phyloP scores from a whole-genome alignment of 169 alveolate species.

The Amoebophrya sp. region DNA sequence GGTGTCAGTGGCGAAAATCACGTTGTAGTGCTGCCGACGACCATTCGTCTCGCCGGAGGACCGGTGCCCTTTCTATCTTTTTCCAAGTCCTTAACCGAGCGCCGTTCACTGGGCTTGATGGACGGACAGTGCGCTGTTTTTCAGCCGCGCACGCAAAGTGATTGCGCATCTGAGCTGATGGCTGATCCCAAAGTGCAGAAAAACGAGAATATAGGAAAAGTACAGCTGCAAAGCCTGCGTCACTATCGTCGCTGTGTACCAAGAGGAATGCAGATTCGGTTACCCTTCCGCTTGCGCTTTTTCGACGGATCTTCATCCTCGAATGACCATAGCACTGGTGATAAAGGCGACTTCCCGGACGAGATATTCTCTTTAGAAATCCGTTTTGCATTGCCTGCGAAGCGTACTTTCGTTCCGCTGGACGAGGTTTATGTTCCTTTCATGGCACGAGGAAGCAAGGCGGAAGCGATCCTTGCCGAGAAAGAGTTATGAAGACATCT shows the following conservation, averaged over 20 bases:
- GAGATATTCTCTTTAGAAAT: background rate
- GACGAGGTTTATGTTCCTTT: background rate
- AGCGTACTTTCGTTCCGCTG: background rate
- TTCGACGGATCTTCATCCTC: background rate
- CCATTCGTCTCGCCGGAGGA: background rate
- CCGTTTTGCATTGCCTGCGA: background rate
- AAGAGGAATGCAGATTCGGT: background rate
- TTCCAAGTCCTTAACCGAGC: background rate
- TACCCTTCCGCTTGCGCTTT: background rate
- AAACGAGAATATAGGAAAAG: too few species aligned
- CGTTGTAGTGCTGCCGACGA: background rate
- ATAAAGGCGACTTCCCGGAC: background rate
- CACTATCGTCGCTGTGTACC: too few species aligned
- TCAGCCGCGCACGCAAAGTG: background rate
- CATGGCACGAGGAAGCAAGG: background rate
- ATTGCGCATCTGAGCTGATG: too few species aligned
- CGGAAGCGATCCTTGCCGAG: too few species aligned
- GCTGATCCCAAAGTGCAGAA: too few species aligned
- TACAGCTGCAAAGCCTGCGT: too few species aligned
- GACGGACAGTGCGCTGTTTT: background rate
- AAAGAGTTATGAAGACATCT: too few species aligned
- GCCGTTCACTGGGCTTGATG: background rate
- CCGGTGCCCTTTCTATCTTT: background rate
- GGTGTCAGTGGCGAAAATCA: too few species aligned
- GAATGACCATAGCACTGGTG: background rate